Conservation (phyloP, 2,329 filamentous ascomycete species). For the Aotearoamyces nothofagi region DNA sequence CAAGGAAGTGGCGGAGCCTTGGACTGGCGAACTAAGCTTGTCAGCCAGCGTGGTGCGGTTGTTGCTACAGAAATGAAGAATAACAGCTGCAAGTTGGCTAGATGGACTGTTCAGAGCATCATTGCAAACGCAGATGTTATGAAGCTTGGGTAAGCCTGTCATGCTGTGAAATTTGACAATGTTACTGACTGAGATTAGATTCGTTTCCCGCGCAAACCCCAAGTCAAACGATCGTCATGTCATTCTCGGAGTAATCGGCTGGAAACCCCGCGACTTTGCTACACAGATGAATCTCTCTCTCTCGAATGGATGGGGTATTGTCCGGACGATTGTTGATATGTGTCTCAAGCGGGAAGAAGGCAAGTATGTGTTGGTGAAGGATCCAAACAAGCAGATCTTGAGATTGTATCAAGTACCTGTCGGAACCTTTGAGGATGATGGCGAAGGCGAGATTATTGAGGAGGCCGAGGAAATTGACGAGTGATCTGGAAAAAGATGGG, state of each 20-base stretch:
- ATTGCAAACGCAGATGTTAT: slow-evolving; percentile 94
- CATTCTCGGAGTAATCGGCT: slow-evolving; percentile 86
- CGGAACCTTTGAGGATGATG: slow-evolving; percentile 82
- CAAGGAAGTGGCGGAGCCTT: slow-evolving; percentile 88
- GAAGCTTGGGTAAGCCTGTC: slow-evolving; percentile 71
- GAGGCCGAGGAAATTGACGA: slow-evolving; percentile 16
- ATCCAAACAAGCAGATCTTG: slow-evolving; percentile 93
- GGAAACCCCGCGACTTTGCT: slow-evolving; percentile 96
- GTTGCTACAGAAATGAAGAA: slow-evolving; percentile 99
- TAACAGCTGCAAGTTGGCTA: slow-evolving; percentile 95
- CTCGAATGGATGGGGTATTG: slow-evolving; percentile 97
- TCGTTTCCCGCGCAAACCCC: slow-evolving; percentile 88
- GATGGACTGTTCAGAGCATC: slow-evolving; percentile 96
- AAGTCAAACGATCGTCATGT: slow-evolving; percentile 89
- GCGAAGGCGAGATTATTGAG: slow-evolving; percentile 34
- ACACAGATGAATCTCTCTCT: slow-evolving; percentile 96
- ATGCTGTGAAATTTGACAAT: neutral
- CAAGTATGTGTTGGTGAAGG: slow-evolving; percentile 73
- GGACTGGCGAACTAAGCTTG: slow-evolving; percentile 93
- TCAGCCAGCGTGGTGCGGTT: slow-evolving; percentile 87
- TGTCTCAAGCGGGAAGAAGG: slow-evolving; percentile 62
- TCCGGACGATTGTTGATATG: slow-evolving; percentile 96
- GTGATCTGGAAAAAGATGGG: too few relatives aligned
- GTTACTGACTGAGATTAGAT: slow-evolving; percentile 37
- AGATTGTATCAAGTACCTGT: slow-evolving; percentile 83